Evolutionary conservation across 371 early-diverging fungal species (phyloP), one percentile per base, ranked within the genome.

Genomic region (Cokeromyces recurvatus): DNA sequence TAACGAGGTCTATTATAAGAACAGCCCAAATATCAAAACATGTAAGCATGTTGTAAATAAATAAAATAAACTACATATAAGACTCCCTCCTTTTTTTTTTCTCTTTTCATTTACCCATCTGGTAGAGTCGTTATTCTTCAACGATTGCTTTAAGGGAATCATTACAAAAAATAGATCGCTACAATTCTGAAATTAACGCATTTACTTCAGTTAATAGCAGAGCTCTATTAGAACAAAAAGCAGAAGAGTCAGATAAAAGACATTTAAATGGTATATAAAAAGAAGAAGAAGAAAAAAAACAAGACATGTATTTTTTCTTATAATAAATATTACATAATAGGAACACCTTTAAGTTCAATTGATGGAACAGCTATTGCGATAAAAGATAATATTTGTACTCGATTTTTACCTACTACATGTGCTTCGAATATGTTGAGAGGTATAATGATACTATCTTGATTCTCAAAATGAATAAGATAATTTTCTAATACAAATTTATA

Each of bases 311-410:
- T n/a, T n/a, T n/a, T n/a, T n/a, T n/a, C n/a, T n/a, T n/a, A n/a
- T n/a, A n/a, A n/a, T n/a, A n/a, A 22, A 16, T 3, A 6, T 22
- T 14, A 12, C 10, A 10, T 15, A 21, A 12, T 25, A 57, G 57
- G 51, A 8, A 25, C 23, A 16, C n/a, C 46, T 12, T 12, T 61
- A 25, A 59, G 78, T 23, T 48, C 68, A 1, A 43, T 88, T 19
- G 83, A 84, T 46, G 87, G 85, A 3, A 60, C 75, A 5, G 63
- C 80, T 0, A 61, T 89, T 21, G 89, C 78, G 27, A 61, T 86
- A 51, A 91, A 91, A 53, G 87, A 82, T 66, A 87, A 87, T 42
- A 72, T 91, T 38, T 83, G 84, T 29, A 85, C 86, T 0, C 43
- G 38, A 2, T 62, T 64, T 15, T 52, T 84, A 27, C 73, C 81